These are phyloP conservation scores for Didymella glomerata DNA, from an alignment of 2,329 filamentous ascomycete genomes.

Conservation along the genomic window DNA sequence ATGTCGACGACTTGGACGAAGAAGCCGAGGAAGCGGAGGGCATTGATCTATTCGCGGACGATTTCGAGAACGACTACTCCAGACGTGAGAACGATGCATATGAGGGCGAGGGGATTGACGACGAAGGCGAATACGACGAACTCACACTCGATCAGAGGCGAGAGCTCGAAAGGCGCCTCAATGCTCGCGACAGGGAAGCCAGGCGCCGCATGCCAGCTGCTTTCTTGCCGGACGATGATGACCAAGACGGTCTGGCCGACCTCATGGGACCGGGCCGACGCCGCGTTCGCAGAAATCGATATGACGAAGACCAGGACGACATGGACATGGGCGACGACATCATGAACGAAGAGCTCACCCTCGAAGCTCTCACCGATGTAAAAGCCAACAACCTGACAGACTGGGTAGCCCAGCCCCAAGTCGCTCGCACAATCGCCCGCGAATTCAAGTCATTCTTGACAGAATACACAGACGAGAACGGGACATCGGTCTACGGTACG, in stretches of 20 bases:
- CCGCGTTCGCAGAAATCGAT: slow-evolving; percentile 83
- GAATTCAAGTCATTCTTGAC: slow-evolving; percentile 98
- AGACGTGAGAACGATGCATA: slow-evolving; percentile 66
- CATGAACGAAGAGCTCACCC: slow-evolving; percentile 92
- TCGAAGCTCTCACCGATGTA: slow-evolving; percentile 90
- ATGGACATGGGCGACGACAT: slow-evolving; percentile 88
- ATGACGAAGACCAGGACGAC: slow-evolving; percentile 93
- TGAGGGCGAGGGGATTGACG: slow-evolving; percentile 76
- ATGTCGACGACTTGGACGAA: slow-evolving; percentile 73
- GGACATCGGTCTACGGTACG: slow-evolving; percentile 92
- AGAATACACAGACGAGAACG: slow-evolving; percentile 89
- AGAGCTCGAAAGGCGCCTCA: slow-evolving; percentile 75
- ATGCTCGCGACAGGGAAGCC: slow-evolving; percentile 76
- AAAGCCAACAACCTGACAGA: slow-evolving; percentile 94
- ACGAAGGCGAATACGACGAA: slow-evolving; percentile 79
- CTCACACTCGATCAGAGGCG: slow-evolving; percentile 73
- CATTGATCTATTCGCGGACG: slow-evolving; percentile 75
- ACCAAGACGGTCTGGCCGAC: slow-evolving; percentile 84
- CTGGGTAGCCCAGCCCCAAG: slow-evolving; percentile 89
- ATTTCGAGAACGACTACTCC: slow-evolving; percentile 70
- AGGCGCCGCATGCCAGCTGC: slow-evolving; percentile 73
- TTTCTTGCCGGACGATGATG: slow-evolving; percentile 82
- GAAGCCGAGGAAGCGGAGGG: slow-evolving; percentile 74
- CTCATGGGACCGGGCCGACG: slow-evolving; percentile 76
- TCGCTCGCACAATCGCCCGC: slow-evolving; percentile 90